Evolutionary conservation across 306 rosid genomes (phyloP), one percentile per base, ranked within the genome.

Genomic region (Cercis canadensis): DNA sequence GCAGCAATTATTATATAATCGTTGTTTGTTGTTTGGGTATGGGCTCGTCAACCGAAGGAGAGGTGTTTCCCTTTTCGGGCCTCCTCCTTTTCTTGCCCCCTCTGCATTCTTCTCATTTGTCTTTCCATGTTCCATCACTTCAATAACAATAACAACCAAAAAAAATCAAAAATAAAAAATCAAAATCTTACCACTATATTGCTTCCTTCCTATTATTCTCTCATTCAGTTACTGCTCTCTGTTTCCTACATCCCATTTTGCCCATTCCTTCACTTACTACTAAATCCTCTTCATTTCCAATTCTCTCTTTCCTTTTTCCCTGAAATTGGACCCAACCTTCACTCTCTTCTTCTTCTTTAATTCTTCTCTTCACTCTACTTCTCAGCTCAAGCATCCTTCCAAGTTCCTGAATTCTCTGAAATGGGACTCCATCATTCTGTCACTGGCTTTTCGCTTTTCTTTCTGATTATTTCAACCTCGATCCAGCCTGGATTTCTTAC

Each of bases 81-180:
- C 54, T 80, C 80, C 77, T 67, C 72, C 82, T 76, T 74, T 76
- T 76, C 70, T 69, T 65, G 44, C 73, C 40, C n/a, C 80, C 62
- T 39, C 77, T 87, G 83, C 81, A 73, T 71, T 85, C 84, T 82
- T 83, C 89, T 87, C 74, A 71, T 84, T 83, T 87, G 89, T 83
- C 96, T 82, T 80, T 83, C 95, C 75, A 69, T 85, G 90, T 79
- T 87, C 86, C 79, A 76, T 86, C 96, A 73, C 86, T 82, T 86
- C 89, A 75, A 57, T 77, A n/a, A n/a, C 60, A 71, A 78, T 78
- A 64, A 24, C 71, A 41, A 45, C 34, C 70, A 79, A 33, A 43
- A 31, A 61, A 44, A 62, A 16, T 19, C 54, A n/a, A n/a, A 74
- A 41, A 65, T 69, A 67, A 54, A 67, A 54, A 19, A 6, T 51